A percentile compares a stretch with the other conserved stretches of the same genome.
These are phyloP conservation scores for Paragyromitra xinjiangensis DNA, from an alignment of 495 filamentous ascomycete genomes.

Conservation along the genomic window DNA sequence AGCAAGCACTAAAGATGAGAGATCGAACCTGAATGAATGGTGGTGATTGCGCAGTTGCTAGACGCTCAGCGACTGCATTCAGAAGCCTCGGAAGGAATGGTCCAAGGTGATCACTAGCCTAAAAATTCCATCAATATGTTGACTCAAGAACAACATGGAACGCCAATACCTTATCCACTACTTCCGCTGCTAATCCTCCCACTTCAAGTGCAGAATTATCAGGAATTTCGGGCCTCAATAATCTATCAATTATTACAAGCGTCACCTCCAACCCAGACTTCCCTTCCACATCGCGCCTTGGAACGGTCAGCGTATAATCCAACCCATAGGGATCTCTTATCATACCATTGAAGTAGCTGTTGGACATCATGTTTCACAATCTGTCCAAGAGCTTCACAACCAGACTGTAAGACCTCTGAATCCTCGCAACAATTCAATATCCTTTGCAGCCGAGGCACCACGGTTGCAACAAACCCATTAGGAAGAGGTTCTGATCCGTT, in stretches of 20 bases:
- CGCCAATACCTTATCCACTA: slow-evolving; percentile 83
- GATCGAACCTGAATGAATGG: slow-evolving; percentile 74
- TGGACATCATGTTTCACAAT: slow-evolving; percentile 86
- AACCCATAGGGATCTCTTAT: slow-evolving; percentile 58
- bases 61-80: slow-evolving; percentile 83
- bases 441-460: slow-evolving; percentile 85
- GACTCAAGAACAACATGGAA: neutral
- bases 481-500: slow-evolving; percentile 85
- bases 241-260: slow-evolving; percentile 90
- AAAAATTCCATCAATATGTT: slow-evolving; percentile 8
- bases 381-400: slow-evolving; percentile 84
- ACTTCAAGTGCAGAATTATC: slow-evolving; percentile 96
- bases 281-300: slow-evolving; percentile 66
- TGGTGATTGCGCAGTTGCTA: slow-evolving; percentile 80
- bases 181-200: slow-evolving; percentile 88
- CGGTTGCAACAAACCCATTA: slow-evolving; percentile 80
- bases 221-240: slow-evolving; percentile 80
- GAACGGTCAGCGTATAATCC: neutral
- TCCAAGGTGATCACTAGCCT: slow-evolving; percentile 75
- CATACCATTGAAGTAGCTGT: slow-evolving; percentile 82
- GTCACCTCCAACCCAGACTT: slow-evolving; percentile 88
- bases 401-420: slow-evolving; percentile 83
- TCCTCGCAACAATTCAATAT: slow-evolving; percentile 82
- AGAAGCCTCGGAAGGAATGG: slow-evolving; percentile 91
- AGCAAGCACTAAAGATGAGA: neutral